Base-by-base conservation (phyloP, 75 land plant species). In the Azolla pinnata region DNA sequence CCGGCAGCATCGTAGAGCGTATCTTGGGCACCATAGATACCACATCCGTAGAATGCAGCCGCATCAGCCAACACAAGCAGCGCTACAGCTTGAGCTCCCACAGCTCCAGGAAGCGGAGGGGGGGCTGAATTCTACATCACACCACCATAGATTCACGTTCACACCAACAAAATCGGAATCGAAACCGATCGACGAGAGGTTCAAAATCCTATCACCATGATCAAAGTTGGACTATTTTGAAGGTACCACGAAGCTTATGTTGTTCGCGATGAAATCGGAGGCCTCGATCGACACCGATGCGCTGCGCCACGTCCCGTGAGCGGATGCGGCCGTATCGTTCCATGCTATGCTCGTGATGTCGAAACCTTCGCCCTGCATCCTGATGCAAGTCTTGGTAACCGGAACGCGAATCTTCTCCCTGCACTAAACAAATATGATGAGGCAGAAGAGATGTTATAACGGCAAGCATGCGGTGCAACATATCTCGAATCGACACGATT, bases 351-450 rank as follows among this genome's bases (percentile, higher is more conserved):
- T 65, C 3, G 96, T 89, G 18, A 72, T 46, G 10, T 70, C 34
- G 38, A 78, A 68, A 3, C 90, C 96, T 72, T 87, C 83, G 44
- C 96, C 96, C 79, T 89, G 96, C 60, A 89, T 73, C 33, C 84
- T 86, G n/a, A 86, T 70, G 49, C 78, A 83, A 0, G 80, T 68
- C 57, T 86, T 89, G 31, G 57, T 83, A 33, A 42, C 72, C 17
- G 87, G 82, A 4, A 89, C 54, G 19, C 32, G 61, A 7, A 88
- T 90, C 66, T 88, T 88, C 70, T 88, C 95, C 51, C 95, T 88
- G 60, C 21, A 65, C 23, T n/a, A n/a, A n/a, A n/a, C n/a, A n/a
- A n/a, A n/a, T n/a, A n/a, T n/a, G n/a, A n/a, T n/a, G n/a, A n/a
- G n/a, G n/a, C n/a, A n/a, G n/a, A n/a, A n/a, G n/a, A n/a, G n/a